Evolutionary conservation across 768 basidiomycete genomes (phyloP), one percentile per base, ranked within the genome.

Genomic region (Psilocybe tampanensis): DNA sequence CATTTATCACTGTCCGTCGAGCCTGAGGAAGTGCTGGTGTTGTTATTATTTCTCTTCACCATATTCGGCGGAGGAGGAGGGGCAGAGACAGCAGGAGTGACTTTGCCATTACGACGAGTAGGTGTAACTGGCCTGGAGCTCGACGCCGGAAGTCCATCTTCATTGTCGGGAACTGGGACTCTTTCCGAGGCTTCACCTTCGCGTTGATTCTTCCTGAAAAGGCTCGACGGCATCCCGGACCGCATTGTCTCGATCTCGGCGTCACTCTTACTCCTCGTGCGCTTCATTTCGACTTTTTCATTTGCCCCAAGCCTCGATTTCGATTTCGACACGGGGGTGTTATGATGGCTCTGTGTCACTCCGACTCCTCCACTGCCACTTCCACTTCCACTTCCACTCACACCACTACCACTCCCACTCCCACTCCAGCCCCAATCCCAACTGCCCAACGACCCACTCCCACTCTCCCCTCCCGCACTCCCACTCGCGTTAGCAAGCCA

Each of bases 401-500:
- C 68, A 26, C 44, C 44, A 26, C 51, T 52, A 9, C 39, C 68
- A 26, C 58, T 63, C 8, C 67, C 66, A 42, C 70, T 69, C 17
- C 70, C 68, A 44, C 68, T 72, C 73, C 66, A 71, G 34, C 64
- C 68, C 77, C 76, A 76, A 36, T 68, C 68, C 68, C 68, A 70
- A 6, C 66, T 59, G 11, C 54, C 56, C 23, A 54, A 52, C 5
- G 58, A 55, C 23, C 34, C 68, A 24, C 58, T 63, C 8, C 67
- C 66, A 41, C 69, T 69, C 17, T 70, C 68, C 68, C 68, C 68
- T 68, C 6, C 66, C 60, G 15, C 54, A 55, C 23, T 63, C 67
- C 45, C 83, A 84, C 41, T 78, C 84, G 43, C 72, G 76, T 17
- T n/a, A n/a, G 84, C 83, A 19, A 94, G 77, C 90, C 91, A 93